Evolutionary conservation across 768 basidiomycete species (phyloP).

Genomic region (Hygrophoropsis aurantiaca): DNA sequence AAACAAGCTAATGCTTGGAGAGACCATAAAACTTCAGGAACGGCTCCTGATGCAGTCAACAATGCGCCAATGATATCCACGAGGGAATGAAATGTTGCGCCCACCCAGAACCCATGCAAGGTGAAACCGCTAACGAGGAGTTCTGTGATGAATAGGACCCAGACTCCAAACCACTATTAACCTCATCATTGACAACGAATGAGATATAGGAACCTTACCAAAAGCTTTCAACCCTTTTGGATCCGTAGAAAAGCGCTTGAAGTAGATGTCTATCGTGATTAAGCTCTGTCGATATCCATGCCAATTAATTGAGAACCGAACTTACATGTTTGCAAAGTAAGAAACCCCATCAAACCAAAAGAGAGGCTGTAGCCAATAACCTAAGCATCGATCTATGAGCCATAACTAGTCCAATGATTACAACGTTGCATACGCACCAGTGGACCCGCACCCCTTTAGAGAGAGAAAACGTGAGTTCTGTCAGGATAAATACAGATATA

Average conservation of each 20-base stretch:
- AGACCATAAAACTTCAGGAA: too few species aligned
- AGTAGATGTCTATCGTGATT: conserved; percentile 24
- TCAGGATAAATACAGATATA: too few species aligned
- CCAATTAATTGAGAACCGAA: too few species aligned
- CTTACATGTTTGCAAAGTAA: conserved; percentile 15
- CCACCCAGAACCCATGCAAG: conserved; percentile 14
- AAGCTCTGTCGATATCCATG: too few species aligned
- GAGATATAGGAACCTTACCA: conserved; percentile 7
- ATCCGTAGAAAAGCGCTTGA: conserved; percentile 13
- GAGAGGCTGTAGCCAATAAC: conserved; percentile 12
- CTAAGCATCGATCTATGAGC: too few species aligned
- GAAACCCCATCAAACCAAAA: conserved; percentile 14
- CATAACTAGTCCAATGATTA: too few species aligned
- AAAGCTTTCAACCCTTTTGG: conserved; percentile 9
- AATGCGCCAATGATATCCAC: too few species aligned
- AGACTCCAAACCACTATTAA: conserved; percentile 8
- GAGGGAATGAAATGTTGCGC: not conserved
- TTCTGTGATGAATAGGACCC: conserved; percentile 14
- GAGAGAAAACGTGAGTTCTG: too few species aligned
- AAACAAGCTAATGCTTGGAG: too few species aligned
- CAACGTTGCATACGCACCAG: too few species aligned
- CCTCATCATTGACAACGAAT: not conserved
- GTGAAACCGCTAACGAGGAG: conserved; percentile 7
- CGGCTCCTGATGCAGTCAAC: too few species aligned
- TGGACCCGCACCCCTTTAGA: too few species aligned